phyloP scores from a whole-genome alignment of 345 rosid species.

The Sisymbrium irio region DNA sequence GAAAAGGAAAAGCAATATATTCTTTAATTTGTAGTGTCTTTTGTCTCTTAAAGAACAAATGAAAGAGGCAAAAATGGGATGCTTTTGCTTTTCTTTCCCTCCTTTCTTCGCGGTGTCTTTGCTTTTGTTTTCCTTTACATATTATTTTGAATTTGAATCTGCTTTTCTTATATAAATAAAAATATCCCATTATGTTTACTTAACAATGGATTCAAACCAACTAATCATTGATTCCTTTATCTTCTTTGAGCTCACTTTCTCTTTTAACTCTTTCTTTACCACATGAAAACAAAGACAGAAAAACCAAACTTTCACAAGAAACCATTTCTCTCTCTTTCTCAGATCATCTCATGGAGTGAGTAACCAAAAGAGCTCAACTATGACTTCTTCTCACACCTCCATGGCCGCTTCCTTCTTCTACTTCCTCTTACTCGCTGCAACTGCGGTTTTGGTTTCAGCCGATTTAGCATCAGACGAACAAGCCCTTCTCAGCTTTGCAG shows the following conservation, averaged over 20 bases:
- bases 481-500: constrained; percentile 56
- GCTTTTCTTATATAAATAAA: background rate
- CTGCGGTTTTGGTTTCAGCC: constrained; percentile 19
- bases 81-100: constrained; percentile 35
- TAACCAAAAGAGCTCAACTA: constrained; percentile 15
- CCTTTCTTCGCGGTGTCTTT: constrained; percentile 35
- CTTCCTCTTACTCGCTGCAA: constrained; percentile 26
- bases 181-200: constrained; percentile 32
- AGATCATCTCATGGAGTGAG: constrained; percentile 24
- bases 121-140: constrained; percentile 26
- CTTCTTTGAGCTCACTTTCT: background rate
- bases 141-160: constrained; percentile 21
- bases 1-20: constrained; percentile 27
- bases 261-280: constrained; percentile 24
- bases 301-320: background rate
- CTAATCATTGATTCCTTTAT: constrained; percentile 32
- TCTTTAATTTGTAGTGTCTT: constrained; percentile 28
- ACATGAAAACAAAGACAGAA: constrained; percentile 14
- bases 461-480: constrained; percentile 53
- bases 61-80: constrained; percentile 20
- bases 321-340: background rate
- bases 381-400: constrained; percentile 20
- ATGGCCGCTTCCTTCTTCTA: background rate
- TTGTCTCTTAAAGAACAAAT: constrained; percentile 38
- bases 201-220: constrained; percentile 33